Percentiles rank a stretch among this genome's conserved stretches.
Conservation (phyloP, 1,284 basidiomycete species). For the Anthracocystis panici-leucophaei region DNA sequence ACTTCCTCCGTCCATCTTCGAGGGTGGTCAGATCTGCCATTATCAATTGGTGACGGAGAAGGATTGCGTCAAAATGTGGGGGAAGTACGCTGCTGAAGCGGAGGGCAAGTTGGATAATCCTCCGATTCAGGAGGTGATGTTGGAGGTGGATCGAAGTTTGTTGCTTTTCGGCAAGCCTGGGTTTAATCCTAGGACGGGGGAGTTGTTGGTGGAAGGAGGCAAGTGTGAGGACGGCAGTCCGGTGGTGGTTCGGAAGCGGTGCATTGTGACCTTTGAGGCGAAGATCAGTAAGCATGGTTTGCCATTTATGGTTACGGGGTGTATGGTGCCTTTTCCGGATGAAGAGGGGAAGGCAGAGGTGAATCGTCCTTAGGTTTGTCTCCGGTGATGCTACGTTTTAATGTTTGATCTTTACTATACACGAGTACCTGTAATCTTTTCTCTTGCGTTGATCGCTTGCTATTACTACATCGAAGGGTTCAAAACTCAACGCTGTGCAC, state of each 20-base stretch:
- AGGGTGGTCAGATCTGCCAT: constrained; percentile 47
- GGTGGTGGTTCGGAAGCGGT: constrained; percentile 11
- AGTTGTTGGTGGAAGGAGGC: constrained; percentile 25
- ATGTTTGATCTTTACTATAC: no score
- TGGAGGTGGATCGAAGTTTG: constrained; percentile 43
- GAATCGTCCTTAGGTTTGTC: no score
- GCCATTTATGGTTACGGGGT: constrained; percentile 35
- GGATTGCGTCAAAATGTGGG: constrained; percentile 46
- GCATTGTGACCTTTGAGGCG: constrained; percentile 44
- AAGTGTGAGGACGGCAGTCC: constrained; percentile 31
- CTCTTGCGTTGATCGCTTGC: no score
- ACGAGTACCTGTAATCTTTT: no score
- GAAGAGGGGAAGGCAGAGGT: not conserved
- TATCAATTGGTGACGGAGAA: constrained; percentile 41
- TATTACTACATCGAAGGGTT: no score
- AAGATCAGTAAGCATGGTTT: constrained; percentile 48
- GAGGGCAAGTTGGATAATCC: constrained; percentile 13
- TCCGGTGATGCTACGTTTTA: no score
- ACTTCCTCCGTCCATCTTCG: constrained; percentile 35
- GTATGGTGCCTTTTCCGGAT: constrained; percentile 26
- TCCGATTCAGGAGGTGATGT: constrained; percentile 13
- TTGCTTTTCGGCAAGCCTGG: constrained; percentile 41
- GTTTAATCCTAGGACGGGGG: constrained; percentile 41
- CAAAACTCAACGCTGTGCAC: no score
- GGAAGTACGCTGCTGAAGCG: constrained; percentile 28